Base-by-base conservation (phyloP, 768 basidiomycete species). In the Mycena chlorophos region DNA sequence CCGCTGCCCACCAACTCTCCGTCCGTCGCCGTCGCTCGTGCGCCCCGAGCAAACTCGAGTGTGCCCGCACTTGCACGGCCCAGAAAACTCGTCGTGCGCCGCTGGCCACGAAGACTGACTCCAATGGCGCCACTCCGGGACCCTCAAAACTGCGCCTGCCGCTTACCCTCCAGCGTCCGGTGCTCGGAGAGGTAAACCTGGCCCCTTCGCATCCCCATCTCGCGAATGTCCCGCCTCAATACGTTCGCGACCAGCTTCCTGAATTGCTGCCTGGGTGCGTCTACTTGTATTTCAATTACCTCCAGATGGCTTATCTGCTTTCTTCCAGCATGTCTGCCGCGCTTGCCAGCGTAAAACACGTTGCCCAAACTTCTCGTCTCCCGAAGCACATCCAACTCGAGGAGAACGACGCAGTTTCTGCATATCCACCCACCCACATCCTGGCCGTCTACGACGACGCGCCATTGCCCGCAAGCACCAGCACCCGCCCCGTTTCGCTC, bases 361-460 rank as follows among this genome's bases (percentile, higher is more conserved):
- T 54, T 1, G 5, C 31, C 0, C n/a, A 14, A 20, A 49, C 26
- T 16, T 27, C 31, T 40, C 19, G 30, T 40, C 66, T 57, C 12
- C 48, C 69, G 0, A 61, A 57, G 22, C 68, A 69, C 55, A 58
- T 69, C 14, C 50, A 68, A 25, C 63, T 70, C 27, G 46, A 68
- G 51, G 53, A 67, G 29, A 65, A 61, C 53, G 64, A 69, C 37
- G 28, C 30, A 22, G 45, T 57, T 19, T 39, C 55, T 6, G 56
- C 60, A 3, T 52, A 54, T 12, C 63, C 63, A 45, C 71, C 73
- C n/a, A 70, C 72, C 0, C 73, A 73, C 62, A 63, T 72, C 57
- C 59, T 75, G 40, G 72, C 76, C 17, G 65, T 78, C 42, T 68
- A 68, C 59, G 60, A 70, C 65, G 40, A 56, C 49, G 66, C 69